Evolutionary conservation across 352 stramenopile species (phyloP).

Genomic region (Globisporangium rhizosaccharum): DNA sequence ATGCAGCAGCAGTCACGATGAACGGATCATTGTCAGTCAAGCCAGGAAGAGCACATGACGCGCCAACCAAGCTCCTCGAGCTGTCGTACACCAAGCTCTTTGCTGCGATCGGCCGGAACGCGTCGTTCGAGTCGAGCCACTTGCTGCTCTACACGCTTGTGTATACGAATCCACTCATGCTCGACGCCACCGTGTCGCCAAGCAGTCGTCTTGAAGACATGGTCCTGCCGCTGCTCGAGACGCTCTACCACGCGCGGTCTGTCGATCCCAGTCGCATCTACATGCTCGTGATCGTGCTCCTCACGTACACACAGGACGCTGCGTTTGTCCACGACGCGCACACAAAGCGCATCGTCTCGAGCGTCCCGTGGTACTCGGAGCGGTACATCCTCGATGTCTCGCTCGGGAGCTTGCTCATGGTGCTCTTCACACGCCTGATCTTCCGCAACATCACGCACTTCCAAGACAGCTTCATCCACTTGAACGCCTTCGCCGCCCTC

Average conservation of each 20-base stretch:
- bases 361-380: slow-evolving; percentile 73
- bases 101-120: slow-evolving; percentile 38
- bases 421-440: slow-evolving; percentile 73
- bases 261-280: slow-evolving; percentile 65
- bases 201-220: slow-evolving; percentile 36
- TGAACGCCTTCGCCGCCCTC: slow-evolving; percentile 65
- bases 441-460: slow-evolving; percentile 79
- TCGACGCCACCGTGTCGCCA: slow-evolving; percentile 36
- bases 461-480: slow-evolving; percentile 73
- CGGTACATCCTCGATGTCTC: slow-evolving; percentile 76
- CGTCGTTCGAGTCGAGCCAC: slow-evolving; percentile 59
- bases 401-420: slow-evolving; percentile 64
- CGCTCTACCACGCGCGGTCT: slow-evolving; percentile 57
- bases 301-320: slow-evolving; percentile 60
- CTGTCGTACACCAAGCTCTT: slow-evolving; percentile 54
- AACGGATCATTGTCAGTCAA: too few species aligned
- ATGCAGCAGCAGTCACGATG: not conserved
- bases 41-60: slow-evolving; percentile 5
- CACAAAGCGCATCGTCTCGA: slow-evolving; percentile 46
- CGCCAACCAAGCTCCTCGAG: slow-evolving; percentile 19
- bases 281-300: slow-evolving; percentile 63
- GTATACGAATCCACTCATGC: slow-evolving; percentile 56
- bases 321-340: slow-evolving; percentile 62
- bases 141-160: slow-evolving; percentile 72
- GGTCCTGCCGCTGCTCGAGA: slow-evolving; percentile 64